Evolutionary conservation across 169 alveolate species (phyloP), one percentile per base, ranked within the genome.

Genomic region (Babesia sp.): DNA sequence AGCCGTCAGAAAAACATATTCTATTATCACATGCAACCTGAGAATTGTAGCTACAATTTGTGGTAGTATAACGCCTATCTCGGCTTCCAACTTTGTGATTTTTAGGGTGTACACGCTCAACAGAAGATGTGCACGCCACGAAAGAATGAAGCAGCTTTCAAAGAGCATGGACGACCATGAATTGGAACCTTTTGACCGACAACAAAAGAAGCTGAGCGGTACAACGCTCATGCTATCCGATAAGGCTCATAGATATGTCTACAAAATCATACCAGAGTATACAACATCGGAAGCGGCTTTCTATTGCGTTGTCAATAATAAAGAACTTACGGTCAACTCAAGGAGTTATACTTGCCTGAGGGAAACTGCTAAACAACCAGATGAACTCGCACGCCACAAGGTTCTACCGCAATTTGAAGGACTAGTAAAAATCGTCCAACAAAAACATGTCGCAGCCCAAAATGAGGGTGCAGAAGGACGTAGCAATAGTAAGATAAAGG

Each of bases 161-260:
- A 55, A 61, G 36, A 39, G 20, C 20, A 5, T 22, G 18, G 54
- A 50, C 28, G 9, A 61, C 24, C 59, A 33, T n/a, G 54, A 44
- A 42, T 66, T 79, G 1, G 78, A 79, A 55, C 72, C 53, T 18
- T 34, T 79, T 3, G 77, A 75, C 29, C 50, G 55, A 33, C 29
- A 56, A 22, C 79, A 79, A 39, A 64, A 66, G 55, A 79, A 79
- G 68, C 77, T 79, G 18, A 79, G 87, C 67, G 87, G 87, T 34
- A 71, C 87, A n/a, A 58, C 87, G 46, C 64, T 79, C n/a, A 71
- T 79, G 58, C 71, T 79, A 36, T 39, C 77, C 22, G 87, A 79
- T 56, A 18, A 22, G 34, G 79, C 39, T 0, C 42, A 44, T 34
- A 39, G 75, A 4, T 79, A 24, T 44, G 51, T 79, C 24, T 79